These are phyloP conservation scores for Thelonectria blattea DNA, from an alignment of 2,329 filamentous ascomycete species.

Conservation along the genomic window DNA sequence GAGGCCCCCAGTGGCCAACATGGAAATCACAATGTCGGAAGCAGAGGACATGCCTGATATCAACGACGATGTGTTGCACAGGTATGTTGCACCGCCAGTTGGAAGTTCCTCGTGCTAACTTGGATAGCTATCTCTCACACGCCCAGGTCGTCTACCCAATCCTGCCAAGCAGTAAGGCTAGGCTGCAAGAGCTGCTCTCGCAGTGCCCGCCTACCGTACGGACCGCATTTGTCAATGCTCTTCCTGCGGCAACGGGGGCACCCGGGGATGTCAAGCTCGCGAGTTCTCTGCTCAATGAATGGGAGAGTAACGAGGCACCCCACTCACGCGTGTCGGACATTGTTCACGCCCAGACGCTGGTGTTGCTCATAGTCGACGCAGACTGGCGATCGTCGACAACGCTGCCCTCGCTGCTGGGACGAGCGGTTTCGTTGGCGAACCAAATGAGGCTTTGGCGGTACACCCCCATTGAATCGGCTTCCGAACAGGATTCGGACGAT, in stretches of 20 bases:
- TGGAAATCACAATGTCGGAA: constrained; percentile 46
- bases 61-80: constrained; percentile 54
- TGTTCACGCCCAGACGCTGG: constrained; percentile 69
- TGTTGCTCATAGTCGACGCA: constrained; percentile 70
- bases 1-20: constrained; percentile 43
- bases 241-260: constrained; percentile 57
- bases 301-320: constrained; percentile 52
- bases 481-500: constrained; percentile 65
- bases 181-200: constrained; percentile 61
- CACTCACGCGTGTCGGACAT: constrained; percentile 52
- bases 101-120: constrained; percentile 18
- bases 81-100: constrained; percentile 38
- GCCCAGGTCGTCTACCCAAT: constrained; percentile 73
- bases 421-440: constrained; percentile 70
- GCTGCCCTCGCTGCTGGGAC: constrained; percentile 60
- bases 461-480: constrained; percentile 51
- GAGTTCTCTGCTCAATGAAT: constrained; percentile 56
- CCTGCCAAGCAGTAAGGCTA: constrained; percentile 62
- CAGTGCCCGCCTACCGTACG: constrained; percentile 63
- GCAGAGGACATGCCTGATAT: constrained; percentile 44
- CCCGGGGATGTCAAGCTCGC: constrained; percentile 53
- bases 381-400: constrained; percentile 59
- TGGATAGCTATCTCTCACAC: constrained; percentile 62
- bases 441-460: constrained; percentile 63
- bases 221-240: constrained; percentile 68